Conservation (phyloP, 2,329 filamentous ascomycete species). For the Cadophora malorum region DNA sequence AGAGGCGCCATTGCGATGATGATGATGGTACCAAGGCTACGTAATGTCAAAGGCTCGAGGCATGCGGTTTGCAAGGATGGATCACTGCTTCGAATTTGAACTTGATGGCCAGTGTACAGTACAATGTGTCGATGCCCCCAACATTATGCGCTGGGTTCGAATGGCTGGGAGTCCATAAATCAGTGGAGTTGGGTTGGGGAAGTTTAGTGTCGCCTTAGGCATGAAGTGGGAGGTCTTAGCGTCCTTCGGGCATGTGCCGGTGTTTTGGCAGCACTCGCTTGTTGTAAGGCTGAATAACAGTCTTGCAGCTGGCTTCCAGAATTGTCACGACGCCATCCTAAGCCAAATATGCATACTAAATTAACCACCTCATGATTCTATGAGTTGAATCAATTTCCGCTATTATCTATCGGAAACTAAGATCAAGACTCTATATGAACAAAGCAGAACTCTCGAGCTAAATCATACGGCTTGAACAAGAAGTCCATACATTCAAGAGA, state of each 20-base stretch:
- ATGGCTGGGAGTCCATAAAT: background rate
- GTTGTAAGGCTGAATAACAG: background rate
- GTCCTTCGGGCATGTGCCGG: background rate
- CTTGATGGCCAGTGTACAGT: slow-evolving; percentile 3
- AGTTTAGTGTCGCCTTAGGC: slow-evolving; percentile 6
- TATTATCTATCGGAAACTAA: background rate
- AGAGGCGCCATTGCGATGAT: slow-evolving; percentile 48
- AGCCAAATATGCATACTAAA: background rate
- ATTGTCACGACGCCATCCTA: background rate
- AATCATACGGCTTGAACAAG: background rate
- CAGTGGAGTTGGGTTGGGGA: slow-evolving; percentile 2
- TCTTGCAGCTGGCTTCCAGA: background rate
- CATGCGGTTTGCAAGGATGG: slow-evolving; percentile 2
- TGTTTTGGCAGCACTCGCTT: background rate
- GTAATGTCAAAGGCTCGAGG: slow-evolving; percentile 16
- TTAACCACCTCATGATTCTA: background rate
- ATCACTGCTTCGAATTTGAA: background rate
- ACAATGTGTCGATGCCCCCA: background rate
- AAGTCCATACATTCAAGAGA: background rate
- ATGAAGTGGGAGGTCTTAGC: slow-evolving; percentile 5
- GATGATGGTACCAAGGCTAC: slow-evolving; percentile 15
- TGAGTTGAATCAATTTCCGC: background rate
- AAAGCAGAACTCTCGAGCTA: background rate
- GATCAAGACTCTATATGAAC: background rate
- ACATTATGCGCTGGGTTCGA: slow-evolving; percentile 17